Evolutionary conservation across 768 basidiomycete genomes (phyloP), one percentile per base, ranked within the genome.

Genomic region (Lactarius quietus): DNA sequence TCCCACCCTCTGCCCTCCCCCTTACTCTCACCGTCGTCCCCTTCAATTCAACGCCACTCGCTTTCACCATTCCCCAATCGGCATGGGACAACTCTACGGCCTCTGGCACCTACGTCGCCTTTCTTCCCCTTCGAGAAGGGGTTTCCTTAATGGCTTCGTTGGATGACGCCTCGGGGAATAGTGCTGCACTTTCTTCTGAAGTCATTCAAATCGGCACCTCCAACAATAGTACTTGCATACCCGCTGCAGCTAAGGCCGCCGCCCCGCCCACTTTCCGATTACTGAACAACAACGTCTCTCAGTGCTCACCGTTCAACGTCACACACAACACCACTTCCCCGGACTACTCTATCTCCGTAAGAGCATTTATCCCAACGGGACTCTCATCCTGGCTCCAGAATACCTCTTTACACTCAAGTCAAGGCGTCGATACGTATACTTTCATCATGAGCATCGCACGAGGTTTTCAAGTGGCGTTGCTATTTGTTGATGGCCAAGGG

Each of bases 61-160:
- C 76, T 48, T 78, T 87, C 59, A 75, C 79, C 29, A 76, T 87
- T 41, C 77, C 80, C 15, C 70, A 75, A 54, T 71, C 76, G 18
- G 65, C 67, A n/a, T 77, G 76, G 76, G 69, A 76, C 56, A 65
- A 73, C 18, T 72, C 74, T 28, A 74, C 79, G 59, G 73, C 75
- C 17, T 75, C 76, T 12, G 83, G 83, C 1, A 76, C 82, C 18
- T 73, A 73, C 35, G 75, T 86, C 58, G 77, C 81, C 6, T 83
- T 83, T 69, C 75, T 87, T 2, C 86, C 86, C 6, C 75, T 86
- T 23, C 66, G 78, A 3, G 81, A 79, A 2, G 81, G 79, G 31
- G 80, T 82, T 9, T 71, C 72, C 17, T 86, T 87, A 64, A 69
- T 89, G 48, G 83, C 85, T 8, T 82, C 84, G 14, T 78, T 88